These are phyloP conservation scores for Botryobasidium botryosum DNA, from an alignment of 768 basidiomycete genomes.

Conservation along the genomic window DNA sequence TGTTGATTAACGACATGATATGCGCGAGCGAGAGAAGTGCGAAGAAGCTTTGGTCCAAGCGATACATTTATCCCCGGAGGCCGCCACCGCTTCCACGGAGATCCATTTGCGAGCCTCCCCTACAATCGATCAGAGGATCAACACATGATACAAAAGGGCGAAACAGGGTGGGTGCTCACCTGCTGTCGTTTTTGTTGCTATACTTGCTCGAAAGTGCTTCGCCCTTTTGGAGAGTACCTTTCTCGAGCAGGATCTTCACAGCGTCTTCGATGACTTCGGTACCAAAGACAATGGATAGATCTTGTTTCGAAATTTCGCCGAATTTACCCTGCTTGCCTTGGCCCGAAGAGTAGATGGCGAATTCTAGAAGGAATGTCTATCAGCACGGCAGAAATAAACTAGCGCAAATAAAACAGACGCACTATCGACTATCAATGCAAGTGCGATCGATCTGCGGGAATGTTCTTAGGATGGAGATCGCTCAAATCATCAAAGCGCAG, in stretches of 20 bases:
- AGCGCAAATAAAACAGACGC: conserved; percentile 16
- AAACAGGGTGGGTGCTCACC: too few relatives aligned
- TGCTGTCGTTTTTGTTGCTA: neutral
- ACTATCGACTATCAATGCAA: conserved; percentile 74
- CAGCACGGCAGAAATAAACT: neutral
- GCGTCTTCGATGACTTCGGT: conserved; percentile 50
- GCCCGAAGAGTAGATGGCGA: conserved; percentile 46
- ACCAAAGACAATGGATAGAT: conserved; percentile 58
- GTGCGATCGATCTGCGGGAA: conserved; percentile 39
- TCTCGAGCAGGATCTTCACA: conserved; percentile 37
- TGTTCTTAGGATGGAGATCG: too few relatives aligned
- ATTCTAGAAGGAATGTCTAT: conserved; percentile 27
- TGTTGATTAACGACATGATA: too few relatives aligned
- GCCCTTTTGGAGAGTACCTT: conserved; percentile 40
- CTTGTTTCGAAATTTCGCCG: conserved; percentile 61
- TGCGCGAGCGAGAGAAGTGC: too few relatives aligned
- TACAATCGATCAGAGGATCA: too few relatives aligned
- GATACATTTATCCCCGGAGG: too few relatives aligned
- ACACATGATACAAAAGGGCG: too few relatives aligned
- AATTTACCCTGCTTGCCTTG: conserved; percentile 70
- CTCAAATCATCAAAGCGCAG: neutral
- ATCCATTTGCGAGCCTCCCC: too few relatives aligned
- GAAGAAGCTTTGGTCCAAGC: too few relatives aligned
- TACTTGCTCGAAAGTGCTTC: conserved; percentile 19
- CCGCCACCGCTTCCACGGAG: too few relatives aligned